Evolutionary conservation across 306 rosid species (phyloP), one percentile per base, ranked within the genome.

Genomic region (Cicer pinnatifidum): DNA sequence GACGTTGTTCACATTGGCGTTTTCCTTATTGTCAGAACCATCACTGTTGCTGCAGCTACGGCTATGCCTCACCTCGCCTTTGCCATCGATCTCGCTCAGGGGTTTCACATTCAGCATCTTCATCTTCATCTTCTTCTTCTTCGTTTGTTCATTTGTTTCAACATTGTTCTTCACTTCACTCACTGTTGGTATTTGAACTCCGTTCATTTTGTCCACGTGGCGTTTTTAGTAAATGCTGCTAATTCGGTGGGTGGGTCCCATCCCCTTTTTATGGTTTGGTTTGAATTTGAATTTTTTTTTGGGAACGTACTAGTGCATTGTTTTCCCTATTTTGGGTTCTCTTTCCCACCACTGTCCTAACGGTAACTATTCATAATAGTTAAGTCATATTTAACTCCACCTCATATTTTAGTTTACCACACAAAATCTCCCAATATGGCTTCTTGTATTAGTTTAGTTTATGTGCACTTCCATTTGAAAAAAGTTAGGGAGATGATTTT

Each of bases 21-120:
- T 90, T 77, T 90, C 96, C 56, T 89, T 88, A 80, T 85, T 86
- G 81, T 79, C 13, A 13, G 54, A 15, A 6, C 8, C 54, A 48
- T 48, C 3, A 28, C 11, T 16, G 3, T 9, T 87, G 69, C 89
- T 88, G 83, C 69, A 82, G 80, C 96, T 88, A 7, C 96, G 96
- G 68, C 33, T 82, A 86, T 90, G 94, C 6, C 70, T 78, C 37
- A 76, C 82, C 39, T 84, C 80, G 2, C 6, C 20, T 2, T 60
- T 84, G 8, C 28, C n/a, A 0, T 68, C 82, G 47, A 17, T 64
- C 52, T 64, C 70, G 11, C 70, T 5, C 5, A 89, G 88, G 33
- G 95, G 93, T 66, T 88, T 91, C 46, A 50, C 65, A 39, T 28
- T 28, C 35, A 85, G 83, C 80, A 74, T 73, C 56, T 17, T 78